Evolutionary conservation across 257 asterid genomes (phyloP).

Genomic region (Voacanga thouarsii): DNA sequence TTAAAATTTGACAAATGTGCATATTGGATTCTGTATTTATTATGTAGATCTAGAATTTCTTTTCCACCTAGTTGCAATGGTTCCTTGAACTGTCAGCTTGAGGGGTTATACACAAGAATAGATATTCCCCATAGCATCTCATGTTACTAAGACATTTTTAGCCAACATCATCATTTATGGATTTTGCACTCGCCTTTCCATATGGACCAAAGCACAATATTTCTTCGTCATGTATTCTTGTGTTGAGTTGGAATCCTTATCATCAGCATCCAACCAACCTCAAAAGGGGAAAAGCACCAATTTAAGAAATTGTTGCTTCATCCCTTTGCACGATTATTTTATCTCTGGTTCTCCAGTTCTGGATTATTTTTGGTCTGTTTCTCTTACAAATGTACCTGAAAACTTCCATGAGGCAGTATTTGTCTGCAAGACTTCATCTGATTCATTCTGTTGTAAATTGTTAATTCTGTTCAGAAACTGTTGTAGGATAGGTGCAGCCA

Average conservation of each 20-base stretch:
- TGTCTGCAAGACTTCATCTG: background rate
- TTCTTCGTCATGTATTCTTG: background rate
- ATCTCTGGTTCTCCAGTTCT: background rate
- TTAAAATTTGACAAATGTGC: background rate
- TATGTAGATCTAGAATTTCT: background rate
- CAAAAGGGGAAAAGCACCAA: background rate
- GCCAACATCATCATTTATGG: background rate
- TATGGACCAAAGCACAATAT: background rate
- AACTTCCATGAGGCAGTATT: background rate
- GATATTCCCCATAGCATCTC: background rate
- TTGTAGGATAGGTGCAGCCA: background rate
- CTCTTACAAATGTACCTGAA: background rate
- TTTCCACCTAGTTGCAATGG: background rate
- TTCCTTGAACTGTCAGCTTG: background rate
- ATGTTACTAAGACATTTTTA: background rate
- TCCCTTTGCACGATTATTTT: background rate
- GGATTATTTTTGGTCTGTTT: background rate
- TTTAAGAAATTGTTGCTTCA: background rate
- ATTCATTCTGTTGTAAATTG: background rate
- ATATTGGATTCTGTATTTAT: background rate
- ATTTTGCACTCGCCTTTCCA: background rate
- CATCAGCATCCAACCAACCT: background rate
- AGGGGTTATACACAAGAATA: background rate
- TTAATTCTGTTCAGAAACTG: background rate
- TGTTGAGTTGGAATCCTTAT: background rate